A percentile compares a stretch with the other conserved stretches of the same genome.
Evolutionary conservation across 1,284 basidiomycete genomes (phyloP).

Genomic region (Irpex rosettiformis): DNA sequence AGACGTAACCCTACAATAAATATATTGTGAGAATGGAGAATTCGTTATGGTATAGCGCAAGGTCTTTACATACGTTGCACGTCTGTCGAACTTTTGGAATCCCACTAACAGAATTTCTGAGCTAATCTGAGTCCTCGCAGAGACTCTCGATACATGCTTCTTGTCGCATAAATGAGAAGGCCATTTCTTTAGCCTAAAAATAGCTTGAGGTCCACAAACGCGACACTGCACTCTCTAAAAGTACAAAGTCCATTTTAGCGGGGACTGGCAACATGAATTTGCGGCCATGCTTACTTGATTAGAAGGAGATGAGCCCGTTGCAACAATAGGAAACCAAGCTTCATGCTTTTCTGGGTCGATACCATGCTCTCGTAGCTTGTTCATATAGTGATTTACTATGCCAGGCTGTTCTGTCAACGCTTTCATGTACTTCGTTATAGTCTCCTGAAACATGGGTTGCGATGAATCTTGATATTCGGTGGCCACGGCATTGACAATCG

Average conservation of each 20-base stretch:
- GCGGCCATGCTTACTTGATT: not conserved
- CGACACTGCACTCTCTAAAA: not conserved
- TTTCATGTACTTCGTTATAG: not conserved
- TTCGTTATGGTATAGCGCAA: not conserved
- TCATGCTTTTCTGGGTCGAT: not conserved
- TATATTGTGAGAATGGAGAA: not conserved
- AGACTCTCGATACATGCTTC: not conserved
- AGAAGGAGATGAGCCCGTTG: not conserved
- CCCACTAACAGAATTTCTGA: not conserved
- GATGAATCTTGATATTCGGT: too few relatives aligned
- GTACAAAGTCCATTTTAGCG: not conserved
- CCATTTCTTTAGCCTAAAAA: not conserved
- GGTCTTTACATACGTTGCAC: not conserved
- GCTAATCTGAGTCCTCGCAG: not conserved
- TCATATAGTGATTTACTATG: not conserved
- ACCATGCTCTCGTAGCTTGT: not conserved
- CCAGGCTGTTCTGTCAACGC: not conserved
- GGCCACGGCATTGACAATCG: not conserved
- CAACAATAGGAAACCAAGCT: not conserved
- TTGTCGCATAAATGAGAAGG: not conserved
- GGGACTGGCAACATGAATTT: not conserved
- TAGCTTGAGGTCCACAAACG: not conserved
- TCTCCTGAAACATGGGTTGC: too few relatives aligned
- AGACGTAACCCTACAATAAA: not conserved
- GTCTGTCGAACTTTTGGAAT: not conserved